Evolutionary conservation across 1,284 basidiomycete genomes (phyloP).

Genomic region (Neotropicomus parvogracilis): DNA sequence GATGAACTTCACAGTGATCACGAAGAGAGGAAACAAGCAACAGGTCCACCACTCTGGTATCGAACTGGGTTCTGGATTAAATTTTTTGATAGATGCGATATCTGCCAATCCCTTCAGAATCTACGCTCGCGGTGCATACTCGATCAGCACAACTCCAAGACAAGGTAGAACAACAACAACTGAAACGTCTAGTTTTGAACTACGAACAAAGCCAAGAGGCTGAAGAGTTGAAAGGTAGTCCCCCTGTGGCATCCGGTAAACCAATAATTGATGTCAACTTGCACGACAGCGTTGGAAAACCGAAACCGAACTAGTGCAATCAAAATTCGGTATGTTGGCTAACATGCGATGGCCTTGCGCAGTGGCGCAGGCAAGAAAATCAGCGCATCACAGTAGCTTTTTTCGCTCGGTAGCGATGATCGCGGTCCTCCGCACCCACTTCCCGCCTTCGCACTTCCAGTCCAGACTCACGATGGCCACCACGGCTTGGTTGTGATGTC

Average conservation of each 20-base stretch:
- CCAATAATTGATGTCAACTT: slow-evolving; percentile 7
- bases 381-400: slow-evolving; percentile 21
- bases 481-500: slow-evolving; percentile 13
- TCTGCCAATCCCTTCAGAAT: slow-evolving; percentile 82
- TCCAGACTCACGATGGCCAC: slow-evolving; percentile 19
- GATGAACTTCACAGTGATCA: slow-evolving; percentile 94
- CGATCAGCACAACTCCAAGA: slow-evolving; percentile 87
- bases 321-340: slow-evolving; percentile 71
- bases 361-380: slow-evolving; percentile 15
- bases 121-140: slow-evolving; percentile 85
- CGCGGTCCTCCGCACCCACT: slow-evolving; percentile 24
- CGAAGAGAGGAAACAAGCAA: slow-evolving; percentile 91
- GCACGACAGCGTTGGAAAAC: slow-evolving; percentile 55
- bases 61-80: slow-evolving; percentile 8
- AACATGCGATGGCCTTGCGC: slow-evolving; percentile 21
- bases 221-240: slow-evolving; percentile 69
- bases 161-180: slow-evolving; percentile 90
- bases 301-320: slow-evolving; percentile 61
- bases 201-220: slow-evolving; percentile 84
- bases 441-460: slow-evolving; percentile 21
- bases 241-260: not conserved
- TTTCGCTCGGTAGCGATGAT: slow-evolving; percentile 25
- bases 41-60: slow-evolving; percentile 49
- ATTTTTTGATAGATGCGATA: slow-evolving; percentile 60
- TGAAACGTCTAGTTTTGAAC: slow-evolving; percentile 88